phyloP scores from a whole-genome alignment of 805 yeast genomes.

The Barnettozyma populi region DNA sequence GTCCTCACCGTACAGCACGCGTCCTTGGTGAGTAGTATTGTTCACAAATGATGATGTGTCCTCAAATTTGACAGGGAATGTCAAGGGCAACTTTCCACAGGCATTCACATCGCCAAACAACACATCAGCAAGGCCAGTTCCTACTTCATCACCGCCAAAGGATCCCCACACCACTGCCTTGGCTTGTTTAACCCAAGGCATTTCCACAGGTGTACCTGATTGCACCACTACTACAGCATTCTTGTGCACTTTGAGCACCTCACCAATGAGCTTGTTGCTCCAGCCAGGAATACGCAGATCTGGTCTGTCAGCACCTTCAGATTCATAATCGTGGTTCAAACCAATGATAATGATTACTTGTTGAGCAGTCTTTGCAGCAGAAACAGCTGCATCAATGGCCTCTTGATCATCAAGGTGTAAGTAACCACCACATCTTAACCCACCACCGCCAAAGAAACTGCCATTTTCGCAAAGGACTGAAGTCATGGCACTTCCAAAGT shows the following conservation, averaged over 20 bases:
- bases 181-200: conserved; percentile 47
- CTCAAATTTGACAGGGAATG: conserved; percentile 46
- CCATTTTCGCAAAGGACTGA: conserved; percentile 13
- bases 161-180: conserved; percentile 48
- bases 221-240: conserved; percentile 52
- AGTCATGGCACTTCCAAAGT: conserved; percentile 45
- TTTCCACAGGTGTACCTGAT: conserved; percentile 57
- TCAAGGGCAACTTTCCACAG: conserved; percentile 49
- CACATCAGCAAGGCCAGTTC: conserved; percentile 58
- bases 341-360: conserved; percentile 51
- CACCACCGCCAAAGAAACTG: conserved; percentile 29
- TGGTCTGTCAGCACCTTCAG: conserved; percentile 54
- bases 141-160: conserved; percentile 56
- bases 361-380: conserved; percentile 43
- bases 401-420: conserved; percentile 26
- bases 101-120: conserved; percentile 58
- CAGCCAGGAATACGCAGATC: conserved; percentile 47
- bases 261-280: conserved; percentile 42
- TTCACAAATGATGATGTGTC: conserved; percentile 55
- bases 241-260: conserved; percentile 42
- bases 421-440: conserved; percentile 27
- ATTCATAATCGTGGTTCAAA: conserved; percentile 51
- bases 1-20: conserved; percentile 59
- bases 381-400: conserved; percentile 37
- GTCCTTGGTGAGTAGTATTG: conserved; percentile 46